Percentiles rank a stretch among this genome's conserved stretches.
Conservation (phyloP, 108 stramenopile species). For the Cylindrotheca closterium region DNA sequence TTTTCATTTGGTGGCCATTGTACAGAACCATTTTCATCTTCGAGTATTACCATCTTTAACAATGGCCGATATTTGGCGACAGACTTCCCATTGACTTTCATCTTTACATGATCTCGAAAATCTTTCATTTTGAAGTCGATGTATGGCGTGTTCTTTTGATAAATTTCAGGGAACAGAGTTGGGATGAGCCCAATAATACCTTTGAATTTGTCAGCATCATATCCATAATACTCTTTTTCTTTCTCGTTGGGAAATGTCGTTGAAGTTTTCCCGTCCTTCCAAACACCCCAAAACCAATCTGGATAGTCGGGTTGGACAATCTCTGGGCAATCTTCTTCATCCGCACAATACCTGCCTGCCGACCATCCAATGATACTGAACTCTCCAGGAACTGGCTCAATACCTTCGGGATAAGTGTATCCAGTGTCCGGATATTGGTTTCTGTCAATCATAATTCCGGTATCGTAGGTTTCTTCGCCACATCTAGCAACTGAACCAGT, state of each 20-base stretch:
- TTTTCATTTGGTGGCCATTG: conserved; percentile 6
- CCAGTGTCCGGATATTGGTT: neutral
- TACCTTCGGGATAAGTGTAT: neutral
- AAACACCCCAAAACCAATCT: conserved; percentile 36
- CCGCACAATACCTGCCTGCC: neutral
- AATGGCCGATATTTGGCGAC: neutral
- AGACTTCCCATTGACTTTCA: conserved; percentile 13
- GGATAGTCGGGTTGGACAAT: conserved; percentile 36
- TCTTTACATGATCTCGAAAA: conserved; percentile 3
- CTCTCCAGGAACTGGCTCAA: conserved; percentile 1
- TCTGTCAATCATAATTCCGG: conserved; percentile 4
- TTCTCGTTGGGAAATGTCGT: conserved; percentile 43
- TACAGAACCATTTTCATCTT: conserved; percentile 7
- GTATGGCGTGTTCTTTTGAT: conserved; percentile 9
- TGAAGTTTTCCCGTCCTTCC: conserved; percentile 19
- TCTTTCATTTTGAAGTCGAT: conserved; percentile 1
- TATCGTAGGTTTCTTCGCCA: conserved; percentile 28
- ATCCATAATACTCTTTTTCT: conserved; percentile 24
- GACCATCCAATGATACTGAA: neutral
- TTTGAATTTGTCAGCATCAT: conserved; percentile 17
- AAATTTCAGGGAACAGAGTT: conserved; percentile 23
- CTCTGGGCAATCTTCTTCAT: conserved; percentile 3
- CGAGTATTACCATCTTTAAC: conserved; percentile 5
- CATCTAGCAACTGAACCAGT: conserved; percentile 12
- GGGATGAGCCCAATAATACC: conserved; percentile 32